phyloP scores from a whole-genome alignment of 805 yeast species.

The Ogataea saltuana region DNA sequence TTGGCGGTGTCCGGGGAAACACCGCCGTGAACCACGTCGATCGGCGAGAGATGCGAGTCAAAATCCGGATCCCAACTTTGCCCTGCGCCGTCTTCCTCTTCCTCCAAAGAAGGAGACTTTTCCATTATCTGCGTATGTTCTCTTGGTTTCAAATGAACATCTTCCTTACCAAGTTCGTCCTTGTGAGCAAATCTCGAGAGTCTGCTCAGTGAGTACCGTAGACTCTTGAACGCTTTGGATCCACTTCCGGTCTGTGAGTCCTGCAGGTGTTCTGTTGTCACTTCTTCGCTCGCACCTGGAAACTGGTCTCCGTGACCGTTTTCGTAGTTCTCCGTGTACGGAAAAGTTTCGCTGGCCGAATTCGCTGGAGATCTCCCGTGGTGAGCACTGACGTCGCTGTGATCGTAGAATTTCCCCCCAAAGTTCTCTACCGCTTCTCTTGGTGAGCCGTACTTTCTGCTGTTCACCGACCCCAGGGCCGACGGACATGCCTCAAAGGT shows the following conservation, averaged over 20 bases:
- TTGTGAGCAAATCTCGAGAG: constrained; percentile 5
- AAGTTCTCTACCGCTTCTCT: background rate
- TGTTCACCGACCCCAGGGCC: background rate
- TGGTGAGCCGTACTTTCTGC: background rate
- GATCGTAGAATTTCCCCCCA: no score
- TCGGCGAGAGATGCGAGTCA: constrained; percentile 23
- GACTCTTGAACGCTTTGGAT: constrained; percentile 3
- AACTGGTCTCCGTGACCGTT: background rate
- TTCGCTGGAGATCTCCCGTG: no score
- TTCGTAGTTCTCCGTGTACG: background rate
- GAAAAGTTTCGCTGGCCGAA: no score
- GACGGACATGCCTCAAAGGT: background rate
- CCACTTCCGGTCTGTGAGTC: no score
- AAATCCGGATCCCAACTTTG: constrained; percentile 17
- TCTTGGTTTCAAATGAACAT: background rate
- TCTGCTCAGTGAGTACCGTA: constrained; percentile 10
- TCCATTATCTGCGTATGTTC: background rate
- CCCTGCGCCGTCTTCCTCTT: background rate
- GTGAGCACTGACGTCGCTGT: no score
- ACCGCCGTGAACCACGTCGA: constrained; percentile 19
- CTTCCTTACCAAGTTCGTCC: background rate
- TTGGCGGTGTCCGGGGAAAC: constrained; percentile 15
- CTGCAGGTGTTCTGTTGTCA: no score
- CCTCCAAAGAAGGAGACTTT: background rate
- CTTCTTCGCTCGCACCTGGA: no score